A percentile compares a stretch with the other conserved stretches of the same genome.
Evolutionary conservation across 2,329 filamentous ascomycete species (phyloP).

Genomic region (Penicillium oxalicum): DNA sequence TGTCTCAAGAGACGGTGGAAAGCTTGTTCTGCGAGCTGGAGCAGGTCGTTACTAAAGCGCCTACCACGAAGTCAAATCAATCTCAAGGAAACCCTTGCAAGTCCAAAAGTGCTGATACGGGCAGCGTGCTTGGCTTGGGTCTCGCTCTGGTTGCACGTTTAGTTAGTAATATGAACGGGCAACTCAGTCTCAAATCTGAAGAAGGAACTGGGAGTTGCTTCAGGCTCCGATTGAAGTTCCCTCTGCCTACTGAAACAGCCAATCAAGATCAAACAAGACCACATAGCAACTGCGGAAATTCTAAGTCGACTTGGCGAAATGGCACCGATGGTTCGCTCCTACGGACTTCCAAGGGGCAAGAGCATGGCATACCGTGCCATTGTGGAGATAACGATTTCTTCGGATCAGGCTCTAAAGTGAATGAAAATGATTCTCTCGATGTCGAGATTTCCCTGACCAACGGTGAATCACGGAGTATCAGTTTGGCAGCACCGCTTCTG

Average conservation of each 20-base stretch:
- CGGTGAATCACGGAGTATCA: slow-evolving; percentile 10
- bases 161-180: slow-evolving; percentile 80
- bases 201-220: slow-evolving; percentile 74
- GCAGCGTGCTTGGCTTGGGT: slow-evolving; percentile 64
- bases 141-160: slow-evolving; percentile 77
- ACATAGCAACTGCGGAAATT: neutral
- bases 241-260: slow-evolving; percentile 46
- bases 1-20: slow-evolving; percentile 52
- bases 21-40: slow-evolving; percentile 55
- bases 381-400: slow-evolving; percentile 10
- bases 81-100: slow-evolving; percentile 22
- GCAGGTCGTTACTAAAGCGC: slow-evolving; percentile 59
- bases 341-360: neutral
- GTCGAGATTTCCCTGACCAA: slow-evolving; percentile 11
- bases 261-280: neutral
- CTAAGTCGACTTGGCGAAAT: neutral
- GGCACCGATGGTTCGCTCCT: neutral
- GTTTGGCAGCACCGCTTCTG: slow-evolving; percentile 4
- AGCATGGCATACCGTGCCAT: slow-evolving; percentile 3
- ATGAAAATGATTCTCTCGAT: slow-evolving; percentile 3
- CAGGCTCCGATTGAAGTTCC: slow-evolving; percentile 70
- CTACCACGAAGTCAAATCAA: slow-evolving; percentile 24
- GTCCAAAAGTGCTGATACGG: slow-evolving; percentile 25
- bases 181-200: slow-evolving; percentile 76
- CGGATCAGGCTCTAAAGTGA: neutral